Evolutionary conservation across 352 stramenopile species (phyloP), one percentile per base, ranked within the genome.

Genomic region (Globisporangium radiosum): DNA sequence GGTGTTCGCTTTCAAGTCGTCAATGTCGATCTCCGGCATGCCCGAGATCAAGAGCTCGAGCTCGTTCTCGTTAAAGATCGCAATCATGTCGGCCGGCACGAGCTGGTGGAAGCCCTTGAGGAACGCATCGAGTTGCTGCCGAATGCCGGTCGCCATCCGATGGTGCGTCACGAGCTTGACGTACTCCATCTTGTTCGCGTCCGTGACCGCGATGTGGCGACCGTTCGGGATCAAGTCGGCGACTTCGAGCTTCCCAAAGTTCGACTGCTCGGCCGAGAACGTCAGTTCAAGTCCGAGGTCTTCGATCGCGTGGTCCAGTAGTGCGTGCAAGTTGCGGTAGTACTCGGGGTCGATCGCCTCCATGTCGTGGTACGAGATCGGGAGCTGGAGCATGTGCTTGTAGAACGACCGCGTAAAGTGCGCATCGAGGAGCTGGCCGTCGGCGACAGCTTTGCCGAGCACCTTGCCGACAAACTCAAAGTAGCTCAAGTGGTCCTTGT

Each of bases 381-480:
- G 95, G 44, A 98, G 75, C 65, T 98, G 97, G 53, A 99, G 72
- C 69, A 99, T 99, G 71, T 99, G 97, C 77, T 96, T 96, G 87
- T 99, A 99, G 56, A 99, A 96, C 56, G 87, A 98, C 13, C 97
- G 80, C 25, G 97, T 99, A 63, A 99, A 99, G 65, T 99, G 97
- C 10, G 96, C 97, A 72, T 99, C 97, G 43, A 99, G 85, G 43
- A 99, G 73, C 72, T 98, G 98, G 0, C 97, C 96, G 71, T 99
- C 98, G 14, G 95, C 90, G 13, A 99, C 94, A 2, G 98, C 97
- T 75, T 99, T 99, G 47, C 97, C 97, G 19, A 99, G 94, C 64
- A 99, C 98, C 25, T 98, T 94, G 19, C 94, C 94, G 25, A 98
- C 91, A 63, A 98, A 98, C 64, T 98, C 94, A 67, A 99, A 99